Conservation (phyloP, 495 filamentous ascomycete genomes). For the Daldinia vernicosa region DNA sequence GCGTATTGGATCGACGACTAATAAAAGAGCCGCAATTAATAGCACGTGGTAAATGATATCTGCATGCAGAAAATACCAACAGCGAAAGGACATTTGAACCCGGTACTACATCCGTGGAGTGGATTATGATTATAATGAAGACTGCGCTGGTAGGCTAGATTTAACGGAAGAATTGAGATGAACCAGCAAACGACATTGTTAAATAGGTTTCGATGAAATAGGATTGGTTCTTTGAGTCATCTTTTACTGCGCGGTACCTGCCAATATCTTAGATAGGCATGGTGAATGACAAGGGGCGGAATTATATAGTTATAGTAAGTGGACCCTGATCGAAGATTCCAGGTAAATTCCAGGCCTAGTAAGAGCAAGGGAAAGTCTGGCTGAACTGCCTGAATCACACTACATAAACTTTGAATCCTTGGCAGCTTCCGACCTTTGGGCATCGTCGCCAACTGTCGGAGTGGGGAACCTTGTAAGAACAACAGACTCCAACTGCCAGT, state of each 20-base stretch:
- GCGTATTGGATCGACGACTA: not conserved
- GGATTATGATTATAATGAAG: not conserved
- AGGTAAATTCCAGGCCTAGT: not conserved
- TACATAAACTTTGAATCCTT: constrained; percentile 7
- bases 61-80: constrained; percentile 19
- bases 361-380: not conserved
- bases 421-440: constrained; percentile 7
- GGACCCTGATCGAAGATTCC: constrained; percentile 20
- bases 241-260: not conserved
- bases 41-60: constrained; percentile 32
- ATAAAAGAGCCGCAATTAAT: constrained; percentile 14
- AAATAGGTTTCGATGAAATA: not conserved
- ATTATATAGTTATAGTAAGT: not conserved
- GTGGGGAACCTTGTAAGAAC: constrained; percentile 12
- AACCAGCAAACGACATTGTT: not conserved
- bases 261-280: not conserved
- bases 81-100: constrained; percentile 1
- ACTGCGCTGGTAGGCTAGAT: not conserved
- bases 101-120: constrained; percentile 15
- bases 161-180: not conserved
- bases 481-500: constrained; percentile 22
- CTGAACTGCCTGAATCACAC: constrained; percentile 13
- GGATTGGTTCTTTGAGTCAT: constrained; percentile 4
- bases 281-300: not conserved
- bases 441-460: constrained; percentile 19